Evolutionary conservation across 2,329 filamentous ascomycete genomes (phyloP).

Genomic region (Neurospora sp.): DNA sequence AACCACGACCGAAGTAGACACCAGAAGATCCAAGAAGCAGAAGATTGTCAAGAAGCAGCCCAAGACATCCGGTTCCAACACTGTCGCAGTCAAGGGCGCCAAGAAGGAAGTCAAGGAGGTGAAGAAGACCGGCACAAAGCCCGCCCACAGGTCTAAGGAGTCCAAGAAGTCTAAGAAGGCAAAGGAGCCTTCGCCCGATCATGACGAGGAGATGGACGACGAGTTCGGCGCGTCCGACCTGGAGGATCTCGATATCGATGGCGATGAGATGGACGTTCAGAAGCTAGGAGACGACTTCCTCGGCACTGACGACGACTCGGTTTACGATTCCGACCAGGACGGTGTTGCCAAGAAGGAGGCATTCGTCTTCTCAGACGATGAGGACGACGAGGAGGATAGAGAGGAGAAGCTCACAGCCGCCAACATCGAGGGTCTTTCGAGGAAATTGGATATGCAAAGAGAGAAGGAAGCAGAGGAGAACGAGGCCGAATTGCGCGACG

Average conservation of each 20-base stretch:
- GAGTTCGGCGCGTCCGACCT: conserved; percentile 34
- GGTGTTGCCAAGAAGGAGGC: conserved; percentile 37
- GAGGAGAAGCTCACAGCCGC: conserved; percentile 89
- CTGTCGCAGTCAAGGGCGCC: conserved; percentile 22
- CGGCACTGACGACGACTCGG: conserved; percentile 48
- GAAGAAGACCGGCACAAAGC: conserved; percentile 25
- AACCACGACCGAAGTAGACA: conserved; percentile 28
- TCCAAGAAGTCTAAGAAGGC: conserved; percentile 31
- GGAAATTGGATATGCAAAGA: conserved; percentile 69
- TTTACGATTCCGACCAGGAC: conserved; percentile 64
- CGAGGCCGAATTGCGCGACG: conserved; percentile 76
- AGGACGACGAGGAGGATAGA: conserved; percentile 78
- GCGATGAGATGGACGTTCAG: conserved; percentile 28
- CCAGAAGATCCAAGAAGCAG: conserved; percentile 3
- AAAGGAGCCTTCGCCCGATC: conserved; percentile 33
- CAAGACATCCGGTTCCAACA: background rate
- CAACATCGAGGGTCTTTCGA: conserved; percentile 87
- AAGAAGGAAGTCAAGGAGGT: conserved; percentile 25
- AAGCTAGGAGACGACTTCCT: conserved; percentile 51
- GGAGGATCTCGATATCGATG: conserved; percentile 34
- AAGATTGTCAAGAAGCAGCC: background rate
- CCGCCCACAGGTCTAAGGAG: conserved; percentile 18
- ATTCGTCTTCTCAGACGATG: conserved; percentile 91
- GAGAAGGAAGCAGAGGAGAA: conserved; percentile 75
- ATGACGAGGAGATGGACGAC: conserved; percentile 35